Base-by-base conservation (phyloP, 129 eudicot species). In the Escallonia herrerae region DNA sequence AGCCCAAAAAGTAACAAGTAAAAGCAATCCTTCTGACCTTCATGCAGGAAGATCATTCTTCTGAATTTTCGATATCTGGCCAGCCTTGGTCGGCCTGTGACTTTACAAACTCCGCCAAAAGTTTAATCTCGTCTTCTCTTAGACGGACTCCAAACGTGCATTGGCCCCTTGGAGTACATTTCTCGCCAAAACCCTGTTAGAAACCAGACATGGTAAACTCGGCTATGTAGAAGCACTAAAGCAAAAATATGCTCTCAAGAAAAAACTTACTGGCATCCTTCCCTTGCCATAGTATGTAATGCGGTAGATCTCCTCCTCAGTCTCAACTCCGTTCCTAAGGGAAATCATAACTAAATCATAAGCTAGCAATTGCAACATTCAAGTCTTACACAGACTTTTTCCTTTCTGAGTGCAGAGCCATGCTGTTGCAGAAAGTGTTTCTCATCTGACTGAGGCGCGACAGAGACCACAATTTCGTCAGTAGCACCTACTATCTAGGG, bases 121-220 rank as follows among this genome's bases (percentile, higher is more conserved):
- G 71, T 75, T 79, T 93, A 60, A 93, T 93, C 66, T 89, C 99
- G 37, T 89, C 91, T 58, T 93, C 99, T 57, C 72, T 69, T 38
- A 93, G 49, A 71, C 96, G 91, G n/a, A 96, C 87, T 50, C 96
- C 99, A 65, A 93, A 93, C 15, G 99, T 93, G 84, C 99, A 93
- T 69, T 93, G 99, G 63, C 99, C 96, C 81, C 96, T 83, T 3
- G 96, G 99, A 14, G 85, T 81, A 70, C 99, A 93, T 68, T 81
- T 80, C 87, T 83, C 84, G 42, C 99, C 99, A 77, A 93, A 93
- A 3, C 96, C 99, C 96, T 89, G 71, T 63, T 68, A n/a, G 62
- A 44, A 22, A 59, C 40, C 37, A 44, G 33, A 22, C 63, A 55
- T 55, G 14, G 44, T 58, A 40, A 64, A 65, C 51, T 67, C 63